Percentiles rank a stretch among this genome's conserved stretches.
phyloP scores from a whole-genome alignment of 306 rosid genomes.

The Hippophae gyantsensis region DNA sequence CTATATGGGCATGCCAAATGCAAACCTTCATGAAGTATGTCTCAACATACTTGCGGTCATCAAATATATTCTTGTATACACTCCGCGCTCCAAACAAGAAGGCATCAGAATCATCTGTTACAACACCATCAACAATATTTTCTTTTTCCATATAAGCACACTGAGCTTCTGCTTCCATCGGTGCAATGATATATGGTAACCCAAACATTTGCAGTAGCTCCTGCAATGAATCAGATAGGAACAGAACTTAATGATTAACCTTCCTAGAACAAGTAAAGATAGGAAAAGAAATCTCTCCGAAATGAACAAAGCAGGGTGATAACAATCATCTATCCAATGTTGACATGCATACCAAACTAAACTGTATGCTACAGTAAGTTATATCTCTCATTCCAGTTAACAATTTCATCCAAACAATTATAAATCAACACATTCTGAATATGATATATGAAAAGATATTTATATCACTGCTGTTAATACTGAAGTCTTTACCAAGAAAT shows the following conservation, averaged over 20 bases:
- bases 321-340: not conserved
- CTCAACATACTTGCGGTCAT: conserved; percentile 94
- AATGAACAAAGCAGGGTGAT: not conserved
- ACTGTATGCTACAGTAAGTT: not conserved
- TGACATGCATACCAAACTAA: not conserved
- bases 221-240: conserved; percentile 29
- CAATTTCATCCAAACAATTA: not conserved
- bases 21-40: conserved; percentile 86
- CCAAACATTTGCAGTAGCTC: conserved; percentile 97
- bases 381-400: not conserved
- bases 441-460: not conserved
- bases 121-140: conserved; percentile 92
- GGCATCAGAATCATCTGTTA: conserved; percentile 93
- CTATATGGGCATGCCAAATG: not conserved
- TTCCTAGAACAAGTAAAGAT: not conserved
- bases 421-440: not conserved
- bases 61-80: conserved; percentile 95
- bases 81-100: conserved; percentile 81
- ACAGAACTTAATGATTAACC: conserved; percentile 13
- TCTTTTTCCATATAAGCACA: conserved; percentile 83
- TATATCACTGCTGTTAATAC: no score
- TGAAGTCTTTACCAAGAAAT: not conserved
- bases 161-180: conserved; percentile 98
- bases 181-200: conserved; percentile 89
- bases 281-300: not conserved